Evolutionary conservation across 108 stramenopile species (phyloP).

Genomic region (Skeletonema potamos): DNA sequence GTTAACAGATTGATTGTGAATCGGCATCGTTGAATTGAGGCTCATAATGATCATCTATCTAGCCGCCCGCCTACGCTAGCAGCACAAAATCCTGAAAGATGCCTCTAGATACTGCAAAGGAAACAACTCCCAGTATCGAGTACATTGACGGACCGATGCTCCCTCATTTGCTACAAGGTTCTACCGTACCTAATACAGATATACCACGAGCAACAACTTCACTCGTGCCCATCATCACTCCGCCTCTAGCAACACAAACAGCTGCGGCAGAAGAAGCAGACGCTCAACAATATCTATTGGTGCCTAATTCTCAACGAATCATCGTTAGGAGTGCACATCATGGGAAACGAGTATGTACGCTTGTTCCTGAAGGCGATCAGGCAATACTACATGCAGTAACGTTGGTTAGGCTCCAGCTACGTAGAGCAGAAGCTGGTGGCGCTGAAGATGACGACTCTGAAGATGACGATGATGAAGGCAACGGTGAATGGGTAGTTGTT

Average conservation of each 20-base stretch:
- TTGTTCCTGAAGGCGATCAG: constrained; percentile 8
- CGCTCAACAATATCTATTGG: constrained; percentile 22
- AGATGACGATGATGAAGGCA: not conserved
- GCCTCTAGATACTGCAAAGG: not conserved
- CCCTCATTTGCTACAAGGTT: constrained; percentile 23
- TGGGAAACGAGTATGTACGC: constrained; percentile 25
- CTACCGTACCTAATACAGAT: not conserved
- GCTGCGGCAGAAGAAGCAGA: not conserved
- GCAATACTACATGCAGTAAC: constrained; percentile 26
- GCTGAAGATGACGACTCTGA: constrained; percentile 1
- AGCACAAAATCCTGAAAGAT: not conserved
- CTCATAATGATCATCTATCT: too few relatives aligned
- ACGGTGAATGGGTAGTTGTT: constrained; percentile 37
- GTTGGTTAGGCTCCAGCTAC: constrained; percentile 25
- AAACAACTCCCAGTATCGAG: not conserved
- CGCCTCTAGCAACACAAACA: not conserved
- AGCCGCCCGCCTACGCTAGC: not conserved
- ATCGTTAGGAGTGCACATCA: constrained; percentile 33
- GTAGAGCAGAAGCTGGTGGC: constrained; percentile 2
- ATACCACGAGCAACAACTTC: constrained; percentile 18
- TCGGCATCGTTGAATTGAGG: too few relatives aligned
- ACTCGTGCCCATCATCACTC: constrained; percentile 36
- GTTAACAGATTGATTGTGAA: not conserved
- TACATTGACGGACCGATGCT: constrained; percentile 14
- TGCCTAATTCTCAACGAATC: constrained; percentile 23